Evolutionary conservation across 306 rosid genomes (phyloP), one percentile per base, ranked within the genome.

Genomic region (Glycine soja): DNA sequence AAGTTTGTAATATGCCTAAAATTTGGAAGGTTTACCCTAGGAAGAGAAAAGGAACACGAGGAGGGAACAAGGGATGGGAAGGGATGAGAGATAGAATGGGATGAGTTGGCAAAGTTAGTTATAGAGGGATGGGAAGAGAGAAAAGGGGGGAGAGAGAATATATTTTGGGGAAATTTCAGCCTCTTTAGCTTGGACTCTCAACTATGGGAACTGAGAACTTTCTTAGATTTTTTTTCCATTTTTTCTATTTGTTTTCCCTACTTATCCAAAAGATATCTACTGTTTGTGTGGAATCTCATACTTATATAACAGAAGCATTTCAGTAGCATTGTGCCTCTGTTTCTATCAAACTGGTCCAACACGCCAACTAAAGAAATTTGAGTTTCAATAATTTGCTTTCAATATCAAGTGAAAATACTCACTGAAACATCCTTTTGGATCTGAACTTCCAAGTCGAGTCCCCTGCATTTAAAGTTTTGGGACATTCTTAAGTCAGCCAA

Each of bases 361-460:
- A 65, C 76, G 64, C 72, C 70, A 46, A 47, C 76, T 53, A 65
- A 82, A 82, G 52, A 82, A 81, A 84, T 43, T 84, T 34, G 74
- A 80, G 78, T 84, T 61, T 51, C 40, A 87, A 80, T 51, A 84
- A 53, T 82, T 73, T 72, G 69, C 47, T 70, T 73, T 75, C 81
- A 54, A 45, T 74, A 85, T 62, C 43, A 77, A 59, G 75, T 53
- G 54, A 70, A 61, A 77, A 30, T 68, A 92, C 98, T 91, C 86
- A 94, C 98, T 92, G 93, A 95, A 89, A 87, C 99, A 95, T 79
- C 99, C 99, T 73, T 95, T 95, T 63, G 99, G 99, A 77, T 95
- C 99, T 77, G 99, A 91, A 88, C 99, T 95, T 67, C 99, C 99
- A 36, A 95, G 98, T 74, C 99, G 89, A 70, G 99, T 95, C 83